phyloP scores from a whole-genome alignment of 192 early-diverging fungal species.

The Podila verticillata region DNA sequence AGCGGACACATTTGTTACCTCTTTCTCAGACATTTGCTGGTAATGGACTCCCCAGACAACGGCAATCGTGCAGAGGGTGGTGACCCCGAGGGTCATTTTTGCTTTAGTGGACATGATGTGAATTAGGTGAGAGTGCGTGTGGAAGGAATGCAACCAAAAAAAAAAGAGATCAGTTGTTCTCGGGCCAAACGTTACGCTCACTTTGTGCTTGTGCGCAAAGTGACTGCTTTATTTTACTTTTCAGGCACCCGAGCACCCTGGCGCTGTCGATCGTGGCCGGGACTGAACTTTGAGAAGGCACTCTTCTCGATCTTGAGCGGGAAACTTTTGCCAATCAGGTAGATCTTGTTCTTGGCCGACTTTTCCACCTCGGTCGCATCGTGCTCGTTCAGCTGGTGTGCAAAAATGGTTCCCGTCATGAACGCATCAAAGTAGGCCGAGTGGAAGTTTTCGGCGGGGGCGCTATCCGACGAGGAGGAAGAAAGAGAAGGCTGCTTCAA shows the following conservation, averaged over 20 bases:
- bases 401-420: conserved; percentile 95
- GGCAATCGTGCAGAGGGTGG: conserved; percentile 34
- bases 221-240: conserved; percentile 3
- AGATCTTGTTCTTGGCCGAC: conserved; percentile 76
- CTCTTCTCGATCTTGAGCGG: conserved; percentile 75
- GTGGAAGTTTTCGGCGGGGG: conserved; percentile 70
- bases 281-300: conserved; percentile 66
- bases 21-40: conserved; percentile 51
- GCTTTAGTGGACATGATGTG: conserved; percentile 45
- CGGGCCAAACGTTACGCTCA: not conserved
- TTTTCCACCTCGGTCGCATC: conserved; percentile 3
- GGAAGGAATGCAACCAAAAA: not conserved
- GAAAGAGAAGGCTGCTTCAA: too few relatives aligned
- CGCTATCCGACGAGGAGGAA: too few relatives aligned
- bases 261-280: conserved; percentile 34
- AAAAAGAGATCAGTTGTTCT: conserved; percentile 7
- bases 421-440: conserved; percentile 95
- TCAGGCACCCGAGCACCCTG: not conserved
- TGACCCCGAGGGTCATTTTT: conserved; percentile 48
- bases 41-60: conserved; percentile 49
- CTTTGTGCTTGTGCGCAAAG: too few relatives aligned
- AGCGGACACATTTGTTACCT: conserved; percentile 13
- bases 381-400: conserved; percentile 66
- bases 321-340: conserved; percentile 83
- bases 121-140: not conserved